Evolutionary conservation across 345 rosid genomes (phyloP), one percentile per base, ranked within the genome.

Genomic region (Populus deltoides): DNA sequence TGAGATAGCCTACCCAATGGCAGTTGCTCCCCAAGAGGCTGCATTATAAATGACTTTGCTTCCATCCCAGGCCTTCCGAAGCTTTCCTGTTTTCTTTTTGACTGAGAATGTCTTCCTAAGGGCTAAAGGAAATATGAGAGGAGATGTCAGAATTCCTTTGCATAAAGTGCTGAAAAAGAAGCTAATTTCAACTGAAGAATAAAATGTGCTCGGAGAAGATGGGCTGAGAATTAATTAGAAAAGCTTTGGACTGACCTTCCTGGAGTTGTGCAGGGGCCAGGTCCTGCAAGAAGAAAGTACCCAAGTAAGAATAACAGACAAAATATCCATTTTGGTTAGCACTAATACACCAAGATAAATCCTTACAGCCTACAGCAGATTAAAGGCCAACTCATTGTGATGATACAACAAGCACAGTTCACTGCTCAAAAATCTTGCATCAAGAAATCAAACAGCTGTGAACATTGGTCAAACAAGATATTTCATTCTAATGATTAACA

Each of bases 51-150:
- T 71, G 74, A 96, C 94, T 86, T 92, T 93, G 86, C 99, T 93
- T 81, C 99, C 99, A 39, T 96, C 98, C 99, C 97, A 96, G n/a
- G 97, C 99, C 88, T 88, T 93, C n/a, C 91, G 93, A 80, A 96
- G 97, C 86, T 90, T 96, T 75, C 99, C 97, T 78, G 91, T 91
- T 59, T 90, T 89, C 89, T 88, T 93, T 82, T 90, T 93, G 20
- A 89, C 86, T 10, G 97, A 91, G 80, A 96, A 93, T 81, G 93
- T 92, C 85, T 89, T 96, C 88, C 94, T 82, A 67, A 96, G 94
- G 68, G 97, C 98, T 96, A 82, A 83, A 74, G 72, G 12, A 74
- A 70, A 81, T 71, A 68, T 74, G 55, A 59, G 12, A 27, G 36
- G 16, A 29, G 63, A 66, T 63, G 65, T 84, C 74, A 82, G 79